A percentile compares a stretch with the other conserved stretches of the same genome.
These are phyloP conservation scores for Ogataea naganishii DNA, from an alignment of 805 yeast species.

Conservation along the genomic window DNA sequence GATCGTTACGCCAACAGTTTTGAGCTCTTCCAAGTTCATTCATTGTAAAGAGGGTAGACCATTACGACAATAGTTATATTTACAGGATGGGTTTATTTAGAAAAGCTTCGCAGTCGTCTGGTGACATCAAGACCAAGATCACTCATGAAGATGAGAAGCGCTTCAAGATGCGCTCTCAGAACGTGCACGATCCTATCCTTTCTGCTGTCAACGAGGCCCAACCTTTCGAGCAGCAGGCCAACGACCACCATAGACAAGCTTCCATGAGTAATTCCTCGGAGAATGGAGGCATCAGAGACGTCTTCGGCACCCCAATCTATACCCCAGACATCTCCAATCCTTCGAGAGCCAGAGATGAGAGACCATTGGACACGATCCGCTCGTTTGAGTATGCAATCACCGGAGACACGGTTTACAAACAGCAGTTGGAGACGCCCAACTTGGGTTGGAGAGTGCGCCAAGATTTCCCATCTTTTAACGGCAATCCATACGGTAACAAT, in stretches of 20 bases:
- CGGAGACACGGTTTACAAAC: slow-evolving; percentile 73
- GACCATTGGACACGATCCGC: slow-evolving; percentile 94
- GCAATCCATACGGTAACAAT: slow-evolving; percentile 26
- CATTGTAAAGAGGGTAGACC: no score
- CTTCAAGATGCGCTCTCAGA: slow-evolving; percentile 56
- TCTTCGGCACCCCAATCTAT: slow-evolving; percentile 74
- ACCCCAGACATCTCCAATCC: slow-evolving; percentile 90
- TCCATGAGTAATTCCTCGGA: slow-evolving; percentile 25
- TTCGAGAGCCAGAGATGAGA: slow-evolving; percentile 84
- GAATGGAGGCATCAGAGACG: slow-evolving; percentile 56
- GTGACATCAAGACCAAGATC: slow-evolving; percentile 27
- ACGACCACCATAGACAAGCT: slow-evolving; percentile 24
- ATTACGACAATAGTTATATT: no score
- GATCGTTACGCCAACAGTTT: no score
- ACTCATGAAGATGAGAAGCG: slow-evolving; percentile 44
- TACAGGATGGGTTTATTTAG: slow-evolving; percentile 36
- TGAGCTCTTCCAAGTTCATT: no score
- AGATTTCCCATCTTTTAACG: slow-evolving; percentile 53
- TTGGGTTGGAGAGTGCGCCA: slow-evolving; percentile 85
- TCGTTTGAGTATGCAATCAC: slow-evolving; percentile 91
- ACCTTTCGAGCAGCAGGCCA: slow-evolving; percentile 70
- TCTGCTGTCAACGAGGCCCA: slow-evolving; percentile 93
- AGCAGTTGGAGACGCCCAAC: slow-evolving; percentile 68
- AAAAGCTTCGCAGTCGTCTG: slow-evolving; percentile 24
- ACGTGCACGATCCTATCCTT: slow-evolving; percentile 83